Base-by-base conservation (phyloP, 176 grass and related monocot species). In the Raddia distichophylla region DNA sequence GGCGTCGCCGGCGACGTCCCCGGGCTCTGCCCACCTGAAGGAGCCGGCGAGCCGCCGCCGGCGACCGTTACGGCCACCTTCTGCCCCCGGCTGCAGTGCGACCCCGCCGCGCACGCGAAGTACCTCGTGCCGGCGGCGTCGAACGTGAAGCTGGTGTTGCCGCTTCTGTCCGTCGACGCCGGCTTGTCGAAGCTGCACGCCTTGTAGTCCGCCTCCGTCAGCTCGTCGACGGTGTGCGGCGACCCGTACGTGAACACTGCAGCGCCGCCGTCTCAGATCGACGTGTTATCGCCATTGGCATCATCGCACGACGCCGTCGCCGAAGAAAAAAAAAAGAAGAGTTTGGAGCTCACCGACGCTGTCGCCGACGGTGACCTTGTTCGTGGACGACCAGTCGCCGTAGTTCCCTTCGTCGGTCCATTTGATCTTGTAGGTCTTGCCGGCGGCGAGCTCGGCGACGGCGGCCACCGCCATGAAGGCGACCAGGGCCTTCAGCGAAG, bases 221-320 rank as follows among this genome's bases (percentile, higher is more conserved):
- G 87, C 91, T 90, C 91, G 74, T 76, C 34, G 2, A 93, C 87
- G 27, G 86, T 82, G 59, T 93, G 91, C 22, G 44, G 19, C 7
- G 43, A 0, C 11, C 56, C n/a, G 58, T 93, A 93, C 40, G 64
- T 58, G 69, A 93, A 90, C 71, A 78, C 91, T 89, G 87, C 60
- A 44, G 4, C 52, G 27, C 27, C 27, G 27, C 27, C 27, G 27
- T 27, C 27, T 27, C 27, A 1, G 27, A 27, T 27, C 27, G 27
- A 27, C 27, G 27, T 27, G 27, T 27, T 27, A 27, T 27, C 27
- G 27, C 1, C 37, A 40, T 40, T 40, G 37, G 37, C 37, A 40
- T 3, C 37, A 40, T 40, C 37, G 4, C 37, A 40, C 37, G 37
- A 40, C 37, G 37, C 37, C 37, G 37, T 40, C 37, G 37, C 1